Percentiles rank a stretch among this genome's conserved stretches.
phyloP scores from a whole-genome alignment of 2,329 filamentous ascomycete genomes.

The Waltergamsia citrina region DNA sequence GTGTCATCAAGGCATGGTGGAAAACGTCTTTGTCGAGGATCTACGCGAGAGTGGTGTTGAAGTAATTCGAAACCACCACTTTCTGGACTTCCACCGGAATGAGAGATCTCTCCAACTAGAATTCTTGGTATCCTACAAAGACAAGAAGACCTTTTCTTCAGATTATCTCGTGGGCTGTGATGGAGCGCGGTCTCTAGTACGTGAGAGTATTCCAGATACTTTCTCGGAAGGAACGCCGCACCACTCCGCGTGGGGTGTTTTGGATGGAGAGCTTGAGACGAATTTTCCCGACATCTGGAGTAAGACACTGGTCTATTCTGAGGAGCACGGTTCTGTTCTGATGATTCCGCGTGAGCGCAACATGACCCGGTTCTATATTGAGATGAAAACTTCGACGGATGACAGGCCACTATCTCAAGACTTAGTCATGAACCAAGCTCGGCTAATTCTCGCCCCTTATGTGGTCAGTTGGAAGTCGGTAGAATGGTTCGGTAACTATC shows the following conservation, averaged over 20 bases:
- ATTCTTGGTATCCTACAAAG: slow-evolving; percentile 22
- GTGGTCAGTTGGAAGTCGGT: slow-evolving; percentile 47
- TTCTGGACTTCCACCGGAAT: slow-evolving; percentile 45
- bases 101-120: too few species aligned
- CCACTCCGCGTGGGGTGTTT: slow-evolving; percentile 55
- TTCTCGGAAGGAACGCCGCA: slow-evolving; percentile 47
- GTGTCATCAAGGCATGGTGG: slow-evolving; percentile 68
- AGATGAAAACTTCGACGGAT: slow-evolving; percentile 36
- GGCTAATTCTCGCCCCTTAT: slow-evolving; percentile 50
- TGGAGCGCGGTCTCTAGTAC: slow-evolving; percentile 62
- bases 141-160: slow-evolving; percentile 40
- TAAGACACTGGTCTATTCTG: slow-evolving; percentile 60
- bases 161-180: slow-evolving; percentile 65
- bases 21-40: slow-evolving; percentile 61
- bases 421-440: slow-evolving; percentile 61
- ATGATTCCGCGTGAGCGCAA: slow-evolving; percentile 66
- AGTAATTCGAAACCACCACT: slow-evolving; percentile 43
- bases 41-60: slow-evolving; percentile 53
- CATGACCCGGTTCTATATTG: slow-evolving; percentile 57
- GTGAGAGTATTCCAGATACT: slow-evolving; percentile 49
- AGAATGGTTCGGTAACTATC: slow-evolving; percentile 65
- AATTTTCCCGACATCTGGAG: slow-evolving; percentile 70
- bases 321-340: slow-evolving; percentile 59
- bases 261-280: slow-evolving; percentile 62
- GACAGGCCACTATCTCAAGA: slow-evolving; percentile 43